Conservation (phyloP, 2,329 filamentous ascomycete genomes). For the Plectosphaerella plurivora region DNA sequence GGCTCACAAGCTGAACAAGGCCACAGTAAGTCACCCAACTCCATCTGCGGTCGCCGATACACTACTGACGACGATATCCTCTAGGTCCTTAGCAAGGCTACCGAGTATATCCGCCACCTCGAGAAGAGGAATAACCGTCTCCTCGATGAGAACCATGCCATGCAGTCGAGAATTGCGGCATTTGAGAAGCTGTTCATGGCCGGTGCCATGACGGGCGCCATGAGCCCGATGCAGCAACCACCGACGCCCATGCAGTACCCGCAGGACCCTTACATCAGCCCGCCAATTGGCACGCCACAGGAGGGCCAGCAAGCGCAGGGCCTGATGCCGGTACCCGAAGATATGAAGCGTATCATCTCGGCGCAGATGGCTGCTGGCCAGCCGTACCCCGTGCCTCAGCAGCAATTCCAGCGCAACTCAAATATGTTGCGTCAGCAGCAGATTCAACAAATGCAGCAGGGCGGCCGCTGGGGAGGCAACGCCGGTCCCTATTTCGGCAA, state of each 20-base stretch:
- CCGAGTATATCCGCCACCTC: constrained; percentile 90
- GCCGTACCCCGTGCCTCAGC: constrained; percentile 44
- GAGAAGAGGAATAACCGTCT: constrained; percentile 86
- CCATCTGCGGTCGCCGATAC: no score
- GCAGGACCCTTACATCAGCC: constrained; percentile 40
- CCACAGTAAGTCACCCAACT: constrained; percentile 55
- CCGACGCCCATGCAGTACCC: constrained; percentile 49
- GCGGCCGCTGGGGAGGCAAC: constrained; percentile 46
- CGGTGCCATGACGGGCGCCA: constrained; percentile 62
- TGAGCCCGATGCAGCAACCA: constrained; percentile 50
- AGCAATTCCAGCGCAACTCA: constrained; percentile 42
- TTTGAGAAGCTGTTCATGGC: constrained; percentile 77
- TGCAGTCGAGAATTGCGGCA: constrained; percentile 73
- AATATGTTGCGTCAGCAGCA: constrained; percentile 50
- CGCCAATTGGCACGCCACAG: constrained; percentile 36
- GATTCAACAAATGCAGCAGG: constrained; percentile 48
- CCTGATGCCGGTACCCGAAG: constrained; percentile 62
- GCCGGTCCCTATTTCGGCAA: constrained; percentile 61
- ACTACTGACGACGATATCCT: background rate
- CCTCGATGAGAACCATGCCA: constrained; percentile 71
- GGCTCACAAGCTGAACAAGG: constrained; percentile 94
- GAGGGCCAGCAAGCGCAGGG: constrained; percentile 42
- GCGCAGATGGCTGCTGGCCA: constrained; percentile 51
- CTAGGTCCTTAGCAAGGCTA: constrained; percentile 82
- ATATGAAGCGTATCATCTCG: constrained; percentile 60